Conservation (phyloP, 345 rosid species). For the Turnera subulata region DNA sequence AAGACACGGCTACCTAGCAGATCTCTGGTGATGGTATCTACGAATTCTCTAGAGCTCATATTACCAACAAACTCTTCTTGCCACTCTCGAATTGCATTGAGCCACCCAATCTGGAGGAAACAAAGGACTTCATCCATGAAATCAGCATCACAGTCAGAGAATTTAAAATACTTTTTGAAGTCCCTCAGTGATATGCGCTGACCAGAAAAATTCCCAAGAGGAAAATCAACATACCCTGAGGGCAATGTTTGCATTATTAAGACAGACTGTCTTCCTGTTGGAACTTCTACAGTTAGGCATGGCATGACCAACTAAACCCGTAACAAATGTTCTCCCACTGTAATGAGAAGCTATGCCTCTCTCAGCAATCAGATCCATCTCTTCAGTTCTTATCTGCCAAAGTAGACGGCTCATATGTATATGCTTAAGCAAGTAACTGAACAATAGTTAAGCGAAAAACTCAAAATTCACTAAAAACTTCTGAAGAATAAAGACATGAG, state of each 20-base stretch:
- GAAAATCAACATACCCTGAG: conserved; percentile 60
- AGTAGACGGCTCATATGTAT: neutral
- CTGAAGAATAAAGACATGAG: neutral
- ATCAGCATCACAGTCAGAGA: conserved; percentile 26
- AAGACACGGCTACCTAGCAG: conserved; percentile 92
- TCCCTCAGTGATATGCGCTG: conserved; percentile 13
- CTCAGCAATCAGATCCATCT: conserved; percentile 95
- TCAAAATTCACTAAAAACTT: neutral
- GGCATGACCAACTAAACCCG: conserved; percentile 73
- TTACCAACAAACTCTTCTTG: conserved; percentile 99
- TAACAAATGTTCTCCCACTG: conserved; percentile 74
- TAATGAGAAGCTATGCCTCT: conserved; percentile 99
- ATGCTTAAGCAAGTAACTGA: neutral
- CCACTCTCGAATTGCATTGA: conserved; percentile 98
- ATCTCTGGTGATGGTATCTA: conserved; percentile 86
- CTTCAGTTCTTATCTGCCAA: conserved; percentile 91
- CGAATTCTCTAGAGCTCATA: conserved; percentile 99
- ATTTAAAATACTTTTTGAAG: conserved; percentile 6
- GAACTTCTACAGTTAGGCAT: conserved; percentile 58
- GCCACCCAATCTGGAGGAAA: conserved; percentile 63
- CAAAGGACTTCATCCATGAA: conserved; percentile 14
- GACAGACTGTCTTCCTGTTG: conserved; percentile 75
- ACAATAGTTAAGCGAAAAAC: neutral
- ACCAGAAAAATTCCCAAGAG: conserved; percentile 17
- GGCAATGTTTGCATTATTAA: conserved; percentile 87